Evolutionary conservation across 495 filamentous ascomycete genomes (phyloP).

Genomic region (Cercophora samala): DNA sequence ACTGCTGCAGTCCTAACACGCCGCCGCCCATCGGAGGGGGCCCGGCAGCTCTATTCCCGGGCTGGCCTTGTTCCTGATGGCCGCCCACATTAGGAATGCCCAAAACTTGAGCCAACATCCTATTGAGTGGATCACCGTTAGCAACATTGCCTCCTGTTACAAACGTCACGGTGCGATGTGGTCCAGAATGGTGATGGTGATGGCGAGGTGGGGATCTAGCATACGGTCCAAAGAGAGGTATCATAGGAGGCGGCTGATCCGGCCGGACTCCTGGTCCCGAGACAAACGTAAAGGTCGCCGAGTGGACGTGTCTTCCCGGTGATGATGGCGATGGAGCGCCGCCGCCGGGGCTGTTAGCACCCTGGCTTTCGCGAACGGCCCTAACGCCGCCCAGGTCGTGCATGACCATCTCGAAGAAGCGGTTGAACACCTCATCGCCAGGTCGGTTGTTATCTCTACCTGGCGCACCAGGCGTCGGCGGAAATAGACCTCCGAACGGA

Average conservation of each 20-base stretch:
- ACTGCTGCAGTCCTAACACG: not conserved
- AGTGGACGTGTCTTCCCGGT: not conserved
- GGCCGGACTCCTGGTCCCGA: not conserved
- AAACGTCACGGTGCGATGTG: not conserved
- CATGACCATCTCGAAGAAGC: slow-evolving; percentile 43
- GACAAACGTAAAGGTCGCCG: not conserved
- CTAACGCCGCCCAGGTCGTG: slow-evolving; percentile 26
- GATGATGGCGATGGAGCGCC: not conserved
- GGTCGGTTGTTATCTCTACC: not conserved
- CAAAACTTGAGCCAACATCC: not conserved
- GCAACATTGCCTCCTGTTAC: not conserved
- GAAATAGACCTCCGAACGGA: not conserved
- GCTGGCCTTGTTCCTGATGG: not conserved
- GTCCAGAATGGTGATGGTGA: not conserved
- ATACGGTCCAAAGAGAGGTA: not conserved
- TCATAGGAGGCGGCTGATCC: not conserved
- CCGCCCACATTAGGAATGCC: not conserved
- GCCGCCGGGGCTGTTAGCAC: not conserved
- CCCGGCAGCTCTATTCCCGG: not conserved
- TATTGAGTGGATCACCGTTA: not conserved
- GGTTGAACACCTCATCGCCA: slow-evolving; percentile 38
- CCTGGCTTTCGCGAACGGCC: not conserved
- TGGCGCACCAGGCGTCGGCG: not conserved
- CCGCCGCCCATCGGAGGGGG: not conserved
- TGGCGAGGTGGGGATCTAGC: not conserved